phyloP scores from a whole-genome alignment of 2,329 filamentous ascomycete genomes.

The Sclerotinia sclerotiorum region DNA sequence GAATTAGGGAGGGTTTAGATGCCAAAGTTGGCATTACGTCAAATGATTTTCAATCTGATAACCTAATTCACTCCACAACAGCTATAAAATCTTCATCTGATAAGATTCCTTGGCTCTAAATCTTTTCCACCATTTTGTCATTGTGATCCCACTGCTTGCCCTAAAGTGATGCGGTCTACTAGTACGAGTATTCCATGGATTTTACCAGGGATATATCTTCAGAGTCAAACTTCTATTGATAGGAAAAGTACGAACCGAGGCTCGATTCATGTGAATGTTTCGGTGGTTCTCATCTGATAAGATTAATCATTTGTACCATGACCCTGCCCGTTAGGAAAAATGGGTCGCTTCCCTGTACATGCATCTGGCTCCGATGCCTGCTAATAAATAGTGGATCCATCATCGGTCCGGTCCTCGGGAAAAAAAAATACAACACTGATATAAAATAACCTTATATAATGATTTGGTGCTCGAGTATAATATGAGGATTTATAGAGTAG shows the following conservation, averaged over 20 bases:
- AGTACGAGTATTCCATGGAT: not conserved
- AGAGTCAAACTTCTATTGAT: not conserved
- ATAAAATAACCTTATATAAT: not conserved
- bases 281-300: constrained; percentile 15
- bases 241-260: not conserved
- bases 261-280: not conserved
- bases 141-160: too few relatives aligned
- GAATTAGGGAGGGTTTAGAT: not conserved
- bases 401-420: not conserved
- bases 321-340: not conserved
- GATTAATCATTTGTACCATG: not conserved
- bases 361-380: not conserved
- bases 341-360: constrained; percentile 10
- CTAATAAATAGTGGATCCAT: not conserved
- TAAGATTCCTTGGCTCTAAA: not conserved
- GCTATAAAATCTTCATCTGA: constrained; percentile 3
- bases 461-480: not conserved
- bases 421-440: too few relatives aligned
- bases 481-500: not conserved
- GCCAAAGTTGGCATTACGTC: not conserved
- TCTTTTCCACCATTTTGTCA: not conserved
- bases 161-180: not conserved
- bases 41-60: constrained; percentile 18
- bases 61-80: not conserved
- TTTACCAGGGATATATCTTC: not conserved